Conservation (phyloP, 768 basidiomycete genomes). For the Strobilomyces echinocephalus region DNA sequence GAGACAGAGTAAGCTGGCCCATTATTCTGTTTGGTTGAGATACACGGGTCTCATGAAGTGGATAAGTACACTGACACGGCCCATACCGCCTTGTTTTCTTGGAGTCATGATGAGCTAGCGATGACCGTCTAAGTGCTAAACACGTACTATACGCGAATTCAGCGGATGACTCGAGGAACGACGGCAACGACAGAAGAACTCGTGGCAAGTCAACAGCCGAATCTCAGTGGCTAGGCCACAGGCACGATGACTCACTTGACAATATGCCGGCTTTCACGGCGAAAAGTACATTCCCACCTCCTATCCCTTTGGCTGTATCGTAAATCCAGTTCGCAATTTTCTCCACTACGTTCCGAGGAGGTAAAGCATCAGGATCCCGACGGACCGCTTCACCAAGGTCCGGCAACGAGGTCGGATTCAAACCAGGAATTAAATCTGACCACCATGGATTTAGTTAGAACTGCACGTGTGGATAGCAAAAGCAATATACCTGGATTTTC, state of each 20-base stretch:
- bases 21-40: constrained; percentile 47
- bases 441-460: background rate
- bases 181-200: constrained; percentile 60
- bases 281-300: constrained; percentile 59
- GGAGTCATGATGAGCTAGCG: constrained; percentile 1
- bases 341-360: constrained; percentile 60
- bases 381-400: constrained; percentile 55
- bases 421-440: constrained; percentile 54
- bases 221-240: background rate
- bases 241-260: constrained; percentile 39
- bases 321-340: constrained; percentile 44
- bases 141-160: constrained; percentile 54
- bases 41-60: background rate
- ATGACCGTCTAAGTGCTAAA: background rate
- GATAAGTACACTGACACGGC: constrained; percentile 46
- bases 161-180: constrained; percentile 51
- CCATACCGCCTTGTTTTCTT: constrained; percentile 67
- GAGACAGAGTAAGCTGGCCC: constrained; percentile 66
- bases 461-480: background rate
- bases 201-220: background rate
- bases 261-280: constrained; percentile 68
- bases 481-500: constrained; percentile 54
- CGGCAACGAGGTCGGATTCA: constrained; percentile 36
- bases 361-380: constrained; percentile 72
- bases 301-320: constrained; percentile 35